Conservation (phyloP, 306 rosid species). For the Acacia confusa region DNA sequence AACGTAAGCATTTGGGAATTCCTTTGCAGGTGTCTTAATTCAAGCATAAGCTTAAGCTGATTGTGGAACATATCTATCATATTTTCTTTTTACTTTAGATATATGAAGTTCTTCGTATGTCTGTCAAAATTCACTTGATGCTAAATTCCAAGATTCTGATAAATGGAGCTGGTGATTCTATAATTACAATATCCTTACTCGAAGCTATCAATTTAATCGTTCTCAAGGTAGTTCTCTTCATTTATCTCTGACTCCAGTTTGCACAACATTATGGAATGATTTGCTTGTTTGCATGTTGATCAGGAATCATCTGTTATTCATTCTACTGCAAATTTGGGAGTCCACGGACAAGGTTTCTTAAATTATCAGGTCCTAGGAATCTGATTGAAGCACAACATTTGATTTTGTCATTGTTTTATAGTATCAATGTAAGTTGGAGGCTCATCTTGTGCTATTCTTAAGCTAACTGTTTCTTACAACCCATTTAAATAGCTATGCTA, state of each 20-base stretch:
- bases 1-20: no score
- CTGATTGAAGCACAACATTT: constrained; percentile 87
- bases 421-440: constrained; percentile 63
- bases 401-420: constrained; percentile 76
- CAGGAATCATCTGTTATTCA: constrained; percentile 90
- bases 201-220: constrained; percentile 95
- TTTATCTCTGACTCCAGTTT: constrained; percentile 8
- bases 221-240: constrained; percentile 67
- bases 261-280: background rate
- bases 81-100: constrained; percentile 52
- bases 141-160: constrained; percentile 83
- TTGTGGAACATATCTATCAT: no score
- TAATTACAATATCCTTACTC: constrained; percentile 79
- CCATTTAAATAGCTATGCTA: constrained; percentile 3
- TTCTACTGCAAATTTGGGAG: constrained; percentile 92
- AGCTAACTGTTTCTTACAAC: background rate
- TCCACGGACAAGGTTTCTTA: constrained; percentile 93
- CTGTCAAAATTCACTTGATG: constrained; percentile 92
- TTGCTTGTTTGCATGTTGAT: constrained; percentile 30
- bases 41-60: no score
- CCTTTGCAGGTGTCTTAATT: no score
- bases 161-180: constrained; percentile 66
- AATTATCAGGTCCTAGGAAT: constrained; percentile 94
- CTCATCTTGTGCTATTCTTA: constrained; percentile 12
- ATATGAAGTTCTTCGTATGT: constrained; percentile 96